A percentile compares a stretch with the other conserved stretches of the same genome.
Conservation (phyloP, 2,329 filamentous ascomycete genomes). For the Dothideomycetes sp. region DNA sequence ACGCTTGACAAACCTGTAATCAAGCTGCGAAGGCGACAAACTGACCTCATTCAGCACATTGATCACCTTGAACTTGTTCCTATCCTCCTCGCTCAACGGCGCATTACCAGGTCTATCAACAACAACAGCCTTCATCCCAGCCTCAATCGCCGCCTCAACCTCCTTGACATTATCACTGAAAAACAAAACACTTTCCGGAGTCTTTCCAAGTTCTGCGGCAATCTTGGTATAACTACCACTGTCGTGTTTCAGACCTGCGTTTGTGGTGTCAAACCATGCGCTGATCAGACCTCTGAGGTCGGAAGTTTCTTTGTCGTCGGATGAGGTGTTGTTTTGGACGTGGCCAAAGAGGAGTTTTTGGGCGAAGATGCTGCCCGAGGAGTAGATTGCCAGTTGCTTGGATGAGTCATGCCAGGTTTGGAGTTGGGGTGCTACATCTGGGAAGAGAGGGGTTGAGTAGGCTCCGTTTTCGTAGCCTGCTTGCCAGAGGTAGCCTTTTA, state of each 20-base stretch:
- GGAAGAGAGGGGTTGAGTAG: constrained; percentile 63
- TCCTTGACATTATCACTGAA: constrained; percentile 67
- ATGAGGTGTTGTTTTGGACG: constrained; percentile 22
- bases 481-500: constrained; percentile 59
- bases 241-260: constrained; percentile 66
- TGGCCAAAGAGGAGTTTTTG: constrained; percentile 73
- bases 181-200: constrained; percentile 57
- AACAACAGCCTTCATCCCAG: constrained; percentile 35
- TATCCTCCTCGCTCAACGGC: constrained; percentile 45
- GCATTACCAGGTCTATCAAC: constrained; percentile 61
- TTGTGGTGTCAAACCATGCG: constrained; percentile 72
- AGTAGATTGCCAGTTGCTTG: constrained; percentile 63
- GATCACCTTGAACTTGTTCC: constrained; percentile 19
- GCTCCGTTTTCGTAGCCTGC: constrained; percentile 61
- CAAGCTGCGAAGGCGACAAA: constrained; percentile 12
- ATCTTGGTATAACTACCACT: constrained; percentile 59
- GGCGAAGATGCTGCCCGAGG: constrained; percentile 68
- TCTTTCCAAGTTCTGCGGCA: constrained; percentile 39
- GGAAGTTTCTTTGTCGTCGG: constrained; percentile 41
- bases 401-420: constrained; percentile 49
- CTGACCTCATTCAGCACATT: constrained; percentile 19
- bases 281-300: constrained; percentile 52
- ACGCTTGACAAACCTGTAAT: constrained; percentile 12
- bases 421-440: constrained; percentile 60
- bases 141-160: constrained; percentile 35